Conservation (phyloP, 352 stramenopile species). For the Chrysophaeum taylorii region DNA sequence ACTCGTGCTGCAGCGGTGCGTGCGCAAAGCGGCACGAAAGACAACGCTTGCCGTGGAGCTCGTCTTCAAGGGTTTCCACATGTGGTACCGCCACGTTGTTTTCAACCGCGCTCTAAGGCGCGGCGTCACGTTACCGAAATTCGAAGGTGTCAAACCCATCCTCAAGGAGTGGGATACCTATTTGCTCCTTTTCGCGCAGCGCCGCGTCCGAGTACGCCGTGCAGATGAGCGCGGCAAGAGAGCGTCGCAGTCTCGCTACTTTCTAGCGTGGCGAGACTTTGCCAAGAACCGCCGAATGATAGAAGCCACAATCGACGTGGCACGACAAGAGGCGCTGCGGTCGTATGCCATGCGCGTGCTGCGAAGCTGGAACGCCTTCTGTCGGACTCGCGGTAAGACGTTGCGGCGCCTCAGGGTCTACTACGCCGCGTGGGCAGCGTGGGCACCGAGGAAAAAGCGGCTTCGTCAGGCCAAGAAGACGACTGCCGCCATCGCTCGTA, state of each 20-base stretch:
- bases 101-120: not conserved
- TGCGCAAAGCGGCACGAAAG: not conserved
- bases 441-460: not conserved
- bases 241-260: not conserved
- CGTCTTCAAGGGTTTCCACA: not conserved
- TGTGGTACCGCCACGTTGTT: not conserved
- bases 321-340: not conserved
- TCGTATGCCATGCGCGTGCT: not conserved
- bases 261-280: not conserved
- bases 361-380: not conserved
- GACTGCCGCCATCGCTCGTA: not conserved
- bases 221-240: not conserved
- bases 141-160: not conserved
- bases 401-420: not conserved
- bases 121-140: not conserved
- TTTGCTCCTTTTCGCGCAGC: not conserved
- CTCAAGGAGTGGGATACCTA: conserved; percentile 8
- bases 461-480: not conserved
- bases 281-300: not conserved
- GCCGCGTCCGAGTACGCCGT: not conserved
- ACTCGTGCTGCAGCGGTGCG: not conserved
- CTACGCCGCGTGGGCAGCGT: not conserved
- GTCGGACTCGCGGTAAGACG: not conserved
- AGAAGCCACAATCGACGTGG: not conserved
- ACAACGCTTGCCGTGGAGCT: not conserved